Conservation (phyloP, 805 yeast genomes). For the Lachancea waltii region DNA sequence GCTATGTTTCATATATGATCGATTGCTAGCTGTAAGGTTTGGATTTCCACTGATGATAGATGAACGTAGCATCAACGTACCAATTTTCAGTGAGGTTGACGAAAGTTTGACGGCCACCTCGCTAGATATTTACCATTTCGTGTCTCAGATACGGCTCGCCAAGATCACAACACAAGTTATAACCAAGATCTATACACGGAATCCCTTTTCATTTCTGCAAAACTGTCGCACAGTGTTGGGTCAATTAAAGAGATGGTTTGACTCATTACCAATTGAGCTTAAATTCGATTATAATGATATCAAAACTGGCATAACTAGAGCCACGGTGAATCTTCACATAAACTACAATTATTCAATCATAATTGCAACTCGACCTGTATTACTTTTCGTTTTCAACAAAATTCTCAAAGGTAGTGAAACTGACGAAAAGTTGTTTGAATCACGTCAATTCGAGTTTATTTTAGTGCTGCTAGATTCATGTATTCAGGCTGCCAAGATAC, state of each 20-base stretch:
- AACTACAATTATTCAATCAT: slow-evolving; percentile 19
- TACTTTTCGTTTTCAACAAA: slow-evolving; percentile 18
- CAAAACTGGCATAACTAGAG: slow-evolving; percentile 9
- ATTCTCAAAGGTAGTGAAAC: slow-evolving; percentile 7
- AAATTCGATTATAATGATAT: slow-evolving; percentile 14
- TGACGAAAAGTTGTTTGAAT: slow-evolving; percentile 10
- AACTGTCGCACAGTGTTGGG: slow-evolving; percentile 15
- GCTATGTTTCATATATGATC: slow-evolving; percentile 19
- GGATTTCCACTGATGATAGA: slow-evolving; percentile 18
- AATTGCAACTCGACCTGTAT: slow-evolving; percentile 17
- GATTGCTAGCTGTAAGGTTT: slow-evolving; percentile 17
- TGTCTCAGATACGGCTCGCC: slow-evolving; percentile 17
- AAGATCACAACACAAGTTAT: slow-evolving; percentile 16
- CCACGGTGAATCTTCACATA: slow-evolving; percentile 19
- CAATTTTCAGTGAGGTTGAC: slow-evolving; percentile 9
- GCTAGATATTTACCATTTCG: slow-evolving; percentile 14
- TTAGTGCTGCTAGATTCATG: slow-evolving; percentile 15
- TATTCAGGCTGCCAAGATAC: slow-evolving; percentile 17
- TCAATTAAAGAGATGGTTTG: slow-evolving; percentile 15
- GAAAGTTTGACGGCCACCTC: slow-evolving; percentile 4
- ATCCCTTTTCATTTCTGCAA: slow-evolving; percentile 15
- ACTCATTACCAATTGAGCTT: slow-evolving; percentile 12
- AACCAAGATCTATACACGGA: slow-evolving; percentile 16
- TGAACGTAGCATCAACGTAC: slow-evolving; percentile 16
- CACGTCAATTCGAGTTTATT: slow-evolving; percentile 9